A percentile compares a stretch with the other conserved stretches of the same genome.
Evolutionary conservation across 208 protist species (phyloP).

Genomic region (Trypanosomatidae sp.): DNA sequence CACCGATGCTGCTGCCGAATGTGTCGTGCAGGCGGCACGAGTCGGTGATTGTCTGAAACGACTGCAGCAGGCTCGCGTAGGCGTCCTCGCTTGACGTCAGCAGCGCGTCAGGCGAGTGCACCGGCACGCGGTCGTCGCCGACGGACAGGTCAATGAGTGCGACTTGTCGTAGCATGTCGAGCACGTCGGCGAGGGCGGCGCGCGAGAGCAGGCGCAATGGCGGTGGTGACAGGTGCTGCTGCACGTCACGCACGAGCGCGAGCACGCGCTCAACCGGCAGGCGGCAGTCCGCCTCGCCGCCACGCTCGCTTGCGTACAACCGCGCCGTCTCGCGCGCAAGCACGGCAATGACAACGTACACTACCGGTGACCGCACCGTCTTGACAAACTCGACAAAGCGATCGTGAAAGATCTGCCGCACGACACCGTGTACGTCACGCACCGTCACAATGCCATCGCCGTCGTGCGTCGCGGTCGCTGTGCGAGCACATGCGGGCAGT

Average conservation of each 20-base stretch:
- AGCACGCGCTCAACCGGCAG: conserved; percentile 43
- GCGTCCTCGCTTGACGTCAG: conserved; percentile 51
- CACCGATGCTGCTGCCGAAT: conserved; percentile 24
- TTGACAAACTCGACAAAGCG: conserved; percentile 81
- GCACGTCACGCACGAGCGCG: no score
- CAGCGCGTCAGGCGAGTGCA: conserved; percentile 22
- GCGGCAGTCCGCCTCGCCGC: conserved; percentile 29
- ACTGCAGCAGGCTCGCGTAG: conserved; percentile 57
- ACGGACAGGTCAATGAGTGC: conserved; percentile 70
- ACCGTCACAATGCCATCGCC: conserved; percentile 56
- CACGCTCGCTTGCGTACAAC: conserved; percentile 12
- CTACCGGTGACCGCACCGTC: conserved; percentile 33
- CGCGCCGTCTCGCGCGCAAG: conserved; percentile 56
- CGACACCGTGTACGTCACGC: conserved; percentile 57
- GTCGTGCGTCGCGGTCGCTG: not conserved
- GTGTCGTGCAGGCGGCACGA: conserved; percentile 58
- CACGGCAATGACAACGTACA: conserved; percentile 57
- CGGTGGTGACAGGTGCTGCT: no score
- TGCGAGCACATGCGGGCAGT: not conserved
- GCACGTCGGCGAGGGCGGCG: conserved; percentile 35
- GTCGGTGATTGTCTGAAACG: conserved; percentile 70
- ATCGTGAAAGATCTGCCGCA: conserved; percentile 82
- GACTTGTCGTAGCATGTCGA: conserved; percentile 66
- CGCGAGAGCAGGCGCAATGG: conserved; percentile 3
- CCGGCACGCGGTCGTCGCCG: conserved; percentile 59